Percentiles rank a stretch among this genome's conserved stretches.
Evolutionary conservation across 768 basidiomycete species (phyloP).

Genomic region (Pleurotus pulmonarius): DNA sequence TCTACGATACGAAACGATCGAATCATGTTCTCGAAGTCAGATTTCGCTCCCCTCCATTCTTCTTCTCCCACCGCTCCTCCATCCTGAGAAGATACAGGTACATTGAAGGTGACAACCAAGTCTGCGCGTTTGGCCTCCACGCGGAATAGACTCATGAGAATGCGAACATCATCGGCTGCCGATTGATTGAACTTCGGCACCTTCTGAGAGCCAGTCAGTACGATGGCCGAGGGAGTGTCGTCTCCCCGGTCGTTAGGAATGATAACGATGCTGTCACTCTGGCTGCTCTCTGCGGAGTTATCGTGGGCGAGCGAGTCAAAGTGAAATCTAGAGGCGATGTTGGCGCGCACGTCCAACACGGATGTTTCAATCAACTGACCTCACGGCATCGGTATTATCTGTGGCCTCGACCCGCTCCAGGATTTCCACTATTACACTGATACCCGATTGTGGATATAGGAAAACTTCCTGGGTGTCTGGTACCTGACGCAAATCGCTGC

Average conservation of each 20-base stretch:
- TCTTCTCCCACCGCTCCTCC: constrained; percentile 39
- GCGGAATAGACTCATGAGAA: constrained; percentile 81
- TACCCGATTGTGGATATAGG: constrained; percentile 60
- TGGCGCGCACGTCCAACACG: constrained; percentile 9
- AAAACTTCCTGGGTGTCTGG: constrained; percentile 96
- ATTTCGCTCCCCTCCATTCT: constrained; percentile 29
- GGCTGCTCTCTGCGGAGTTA: constrained; percentile 61
- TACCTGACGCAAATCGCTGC: constrained; percentile 67
- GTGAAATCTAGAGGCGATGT: constrained; percentile 63
- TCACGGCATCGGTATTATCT: constrained; percentile 60
- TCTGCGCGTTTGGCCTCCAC: constrained; percentile 70
- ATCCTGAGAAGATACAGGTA: constrained; percentile 53
- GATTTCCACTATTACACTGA: constrained; percentile 84
- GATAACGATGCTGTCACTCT: constrained; percentile 38
- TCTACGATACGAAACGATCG: constrained; percentile 63
- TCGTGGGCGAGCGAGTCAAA: constrained; percentile 90
- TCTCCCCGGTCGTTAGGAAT: constrained; percentile 40
- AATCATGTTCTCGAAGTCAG: constrained; percentile 53
- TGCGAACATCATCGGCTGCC: constrained; percentile 61
- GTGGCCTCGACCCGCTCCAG: constrained; percentile 64
- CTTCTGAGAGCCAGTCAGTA: constrained; percentile 65
- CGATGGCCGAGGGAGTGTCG: constrained; percentile 52
- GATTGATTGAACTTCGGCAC: constrained; percentile 75
- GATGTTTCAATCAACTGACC: constrained; percentile 39
- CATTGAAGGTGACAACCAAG: constrained; percentile 81